phyloP scores from a whole-genome alignment of 768 basidiomycete genomes.

The Mycena epipterygia region DNA sequence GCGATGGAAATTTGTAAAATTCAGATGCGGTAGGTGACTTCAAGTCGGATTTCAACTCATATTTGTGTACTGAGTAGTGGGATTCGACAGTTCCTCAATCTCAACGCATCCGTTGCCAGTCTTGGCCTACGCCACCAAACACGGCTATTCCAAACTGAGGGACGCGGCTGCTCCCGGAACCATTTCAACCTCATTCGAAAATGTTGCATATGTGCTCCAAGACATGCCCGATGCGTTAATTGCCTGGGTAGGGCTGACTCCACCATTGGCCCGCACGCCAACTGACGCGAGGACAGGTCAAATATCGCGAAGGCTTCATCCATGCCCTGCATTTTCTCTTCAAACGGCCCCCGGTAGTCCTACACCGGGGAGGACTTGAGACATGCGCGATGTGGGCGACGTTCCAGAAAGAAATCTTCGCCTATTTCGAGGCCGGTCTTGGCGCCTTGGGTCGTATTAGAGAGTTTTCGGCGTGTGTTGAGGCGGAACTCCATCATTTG shows the following conservation, averaged over 20 bases:
- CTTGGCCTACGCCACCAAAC: constrained; percentile 14
- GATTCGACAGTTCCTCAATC: not conserved
- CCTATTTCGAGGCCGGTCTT: not conserved
- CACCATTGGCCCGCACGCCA: too few species aligned
- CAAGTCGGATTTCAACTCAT: too few species aligned
- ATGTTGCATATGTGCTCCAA: not conserved
- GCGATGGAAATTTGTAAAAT: constrained; percentile 28
- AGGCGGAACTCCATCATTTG: not conserved
- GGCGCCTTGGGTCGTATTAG: not conserved
- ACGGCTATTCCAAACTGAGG: constrained; percentile 12
- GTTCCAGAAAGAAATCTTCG: not conserved
- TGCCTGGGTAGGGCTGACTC: constrained; percentile 6
- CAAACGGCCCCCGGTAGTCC: not conserved
- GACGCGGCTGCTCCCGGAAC: constrained; percentile 1
- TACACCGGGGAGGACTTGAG: not conserved
- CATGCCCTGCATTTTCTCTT: not conserved
- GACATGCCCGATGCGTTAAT: not conserved
- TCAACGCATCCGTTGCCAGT: not conserved
- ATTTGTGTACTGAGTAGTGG: not conserved
- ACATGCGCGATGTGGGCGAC: not conserved
- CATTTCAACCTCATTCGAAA: not conserved
- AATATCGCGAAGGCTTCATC: constrained; percentile 12
- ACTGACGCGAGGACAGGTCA: not conserved
- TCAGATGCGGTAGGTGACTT: constrained; percentile 24
- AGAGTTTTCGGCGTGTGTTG: not conserved